These are phyloP conservation scores for Camelina neglecta DNA, from an alignment of 345 rosid genomes.

Conservation along the genomic window DNA sequence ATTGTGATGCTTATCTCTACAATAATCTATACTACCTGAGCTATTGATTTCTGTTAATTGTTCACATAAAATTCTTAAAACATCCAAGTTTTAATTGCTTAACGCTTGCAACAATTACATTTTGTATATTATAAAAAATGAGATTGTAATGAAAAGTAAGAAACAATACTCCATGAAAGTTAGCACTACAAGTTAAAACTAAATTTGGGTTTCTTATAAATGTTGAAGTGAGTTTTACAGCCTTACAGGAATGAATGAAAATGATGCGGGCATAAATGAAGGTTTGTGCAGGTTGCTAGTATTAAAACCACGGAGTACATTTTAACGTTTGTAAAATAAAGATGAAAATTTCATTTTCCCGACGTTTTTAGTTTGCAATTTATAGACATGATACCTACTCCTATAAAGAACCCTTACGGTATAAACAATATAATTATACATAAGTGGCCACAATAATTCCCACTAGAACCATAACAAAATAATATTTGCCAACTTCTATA, in stretches of 20 bases:
- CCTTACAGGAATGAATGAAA: too few species aligned
- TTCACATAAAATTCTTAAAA: conserved; percentile 28
- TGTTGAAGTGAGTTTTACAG: too few species aligned
- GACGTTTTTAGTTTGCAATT: conserved; percentile 29
- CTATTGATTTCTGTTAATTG: conserved; percentile 24
- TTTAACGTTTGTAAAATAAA: not conserved
- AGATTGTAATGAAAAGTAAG: not conserved
- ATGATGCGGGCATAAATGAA: too few species aligned
- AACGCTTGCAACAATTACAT: conserved; percentile 14
- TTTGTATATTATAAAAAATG: not conserved
- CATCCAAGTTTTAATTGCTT: not conserved
- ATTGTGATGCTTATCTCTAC: not conserved
- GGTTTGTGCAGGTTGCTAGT: too few species aligned
- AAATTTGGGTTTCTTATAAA: not conserved
- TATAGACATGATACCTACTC: conserved; percentile 32
- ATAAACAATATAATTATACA: not conserved
- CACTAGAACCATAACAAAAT: too few species aligned
- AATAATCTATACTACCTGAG: conserved; percentile 4
- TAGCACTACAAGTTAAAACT: conserved; percentile 24
- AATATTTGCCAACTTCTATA: not conserved
- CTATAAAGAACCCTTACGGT: not conserved
- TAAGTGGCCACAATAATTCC: too few species aligned
- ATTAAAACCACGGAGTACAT: not conserved
- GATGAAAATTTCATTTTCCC: conserved; percentile 29
- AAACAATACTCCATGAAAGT: not conserved